phyloP scores from a whole-genome alignment of 164 flowering plant genomes.

The Magnolia kwangsiensis region DNA sequence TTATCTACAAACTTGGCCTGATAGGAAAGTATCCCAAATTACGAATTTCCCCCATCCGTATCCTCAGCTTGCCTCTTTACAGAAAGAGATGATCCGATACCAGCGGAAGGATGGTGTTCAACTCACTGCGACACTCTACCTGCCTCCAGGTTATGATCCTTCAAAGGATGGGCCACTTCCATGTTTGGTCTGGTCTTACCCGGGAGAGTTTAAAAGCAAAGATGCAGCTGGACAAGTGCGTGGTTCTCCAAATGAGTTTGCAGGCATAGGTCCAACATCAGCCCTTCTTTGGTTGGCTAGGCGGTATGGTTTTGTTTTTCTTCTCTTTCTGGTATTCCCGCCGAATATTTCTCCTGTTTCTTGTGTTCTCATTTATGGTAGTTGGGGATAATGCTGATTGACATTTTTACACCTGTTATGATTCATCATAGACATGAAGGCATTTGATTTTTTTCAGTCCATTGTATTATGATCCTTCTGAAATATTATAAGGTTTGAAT shows the following conservation, averaged over 20 bases:
- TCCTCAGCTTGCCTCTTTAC: conserved; percentile 81
- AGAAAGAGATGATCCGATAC: conserved; percentile 94
- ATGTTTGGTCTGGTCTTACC: conserved; percentile 95
- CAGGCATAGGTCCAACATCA: conserved; percentile 95
- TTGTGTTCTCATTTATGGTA: not conserved
- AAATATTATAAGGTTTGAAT: too few species aligned
- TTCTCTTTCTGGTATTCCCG: conserved; percentile 2
- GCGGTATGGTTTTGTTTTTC: conserved; percentile 37
- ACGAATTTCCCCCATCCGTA: conserved; percentile 95
- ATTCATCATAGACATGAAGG: too few species aligned
- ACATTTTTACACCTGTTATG: not conserved
- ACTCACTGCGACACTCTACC: conserved; percentile 89
- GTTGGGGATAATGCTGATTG: not conserved
- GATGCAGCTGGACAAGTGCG: conserved; percentile 99
- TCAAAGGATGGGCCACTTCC: conserved; percentile 94
- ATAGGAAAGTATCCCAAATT: conserved; percentile 59
- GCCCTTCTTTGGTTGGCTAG: conserved; percentile 97
- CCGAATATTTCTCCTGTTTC: not conserved
- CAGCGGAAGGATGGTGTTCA: conserved; percentile 95
- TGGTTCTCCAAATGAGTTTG: conserved; percentile 97
- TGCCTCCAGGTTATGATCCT: conserved; percentile 90
- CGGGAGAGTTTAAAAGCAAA: conserved; percentile 97
- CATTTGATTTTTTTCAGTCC: too few species aligned
- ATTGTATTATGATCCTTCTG: too few species aligned
- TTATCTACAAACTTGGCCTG: conserved; percentile 71